These are phyloP conservation scores for Mimosa pudica DNA, from an alignment of 306 rosid genomes.

Conservation along the genomic window DNA sequence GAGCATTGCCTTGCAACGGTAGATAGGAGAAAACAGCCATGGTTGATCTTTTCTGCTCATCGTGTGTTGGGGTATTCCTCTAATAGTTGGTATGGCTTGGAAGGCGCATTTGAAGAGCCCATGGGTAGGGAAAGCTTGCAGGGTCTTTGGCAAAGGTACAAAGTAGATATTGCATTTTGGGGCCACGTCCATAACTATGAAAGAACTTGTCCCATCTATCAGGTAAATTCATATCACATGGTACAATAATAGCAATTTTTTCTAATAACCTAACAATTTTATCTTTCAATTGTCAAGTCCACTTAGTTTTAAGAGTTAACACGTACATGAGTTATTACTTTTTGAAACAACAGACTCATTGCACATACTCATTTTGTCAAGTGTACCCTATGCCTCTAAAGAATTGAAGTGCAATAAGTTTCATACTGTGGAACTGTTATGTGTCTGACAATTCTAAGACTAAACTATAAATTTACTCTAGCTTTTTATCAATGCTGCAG, in stretches of 20 bases:
- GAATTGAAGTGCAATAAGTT: neutral
- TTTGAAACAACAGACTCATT: neutral
- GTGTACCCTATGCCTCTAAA: too few relatives aligned
- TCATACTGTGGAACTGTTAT: neutral
- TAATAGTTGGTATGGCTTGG: slow-evolving; percentile 56
- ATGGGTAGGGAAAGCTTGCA: slow-evolving; percentile 90
- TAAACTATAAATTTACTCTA: neutral
- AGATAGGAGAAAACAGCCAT: slow-evolving; percentile 79
- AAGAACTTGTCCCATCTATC: slow-evolving; percentile 83
- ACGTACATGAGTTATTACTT: neutral
- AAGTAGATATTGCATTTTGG: slow-evolving; percentile 80
- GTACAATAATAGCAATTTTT: neutral
- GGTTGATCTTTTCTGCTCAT: slow-evolving; percentile 89
- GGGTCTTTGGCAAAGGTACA: slow-evolving; percentile 83
- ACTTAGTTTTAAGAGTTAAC: neutral
- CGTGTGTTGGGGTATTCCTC: slow-evolving; percentile 83
- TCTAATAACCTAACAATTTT: neutral
- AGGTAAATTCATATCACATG: slow-evolving; percentile 45
- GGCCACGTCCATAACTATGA: slow-evolving; percentile 92
- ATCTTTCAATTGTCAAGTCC: neutral
- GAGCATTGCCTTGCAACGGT: slow-evolving; percentile 79
- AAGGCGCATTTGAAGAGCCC: slow-evolving; percentile 78
- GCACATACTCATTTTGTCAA: neutral
- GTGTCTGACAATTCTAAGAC: neutral
- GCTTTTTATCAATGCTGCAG: neutral